Evolutionary conservation across 768 basidiomycete genomes (phyloP).

Genomic region (Boletus vinaceobasis): DNA sequence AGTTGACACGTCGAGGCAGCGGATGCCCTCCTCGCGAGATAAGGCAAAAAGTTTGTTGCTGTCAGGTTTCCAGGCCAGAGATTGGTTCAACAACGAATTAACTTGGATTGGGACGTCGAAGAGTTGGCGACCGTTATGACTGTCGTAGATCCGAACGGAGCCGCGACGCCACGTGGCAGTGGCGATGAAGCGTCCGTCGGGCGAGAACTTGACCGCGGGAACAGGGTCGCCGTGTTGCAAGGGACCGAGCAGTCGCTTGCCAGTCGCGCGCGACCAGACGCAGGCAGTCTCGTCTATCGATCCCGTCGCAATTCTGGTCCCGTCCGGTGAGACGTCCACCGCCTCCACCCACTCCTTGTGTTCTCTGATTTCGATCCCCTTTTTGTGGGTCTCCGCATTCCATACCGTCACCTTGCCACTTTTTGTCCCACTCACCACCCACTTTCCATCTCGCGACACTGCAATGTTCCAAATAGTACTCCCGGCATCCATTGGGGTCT

Average conservation of each 20-base stretch:
- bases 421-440: neutral
- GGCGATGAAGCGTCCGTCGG: neutral
- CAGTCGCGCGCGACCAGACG: neutral
- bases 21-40: neutral
- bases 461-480: neutral
- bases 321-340: neutral
- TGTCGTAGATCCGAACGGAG: neutral
- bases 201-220: neutral
- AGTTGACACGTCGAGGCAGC: neutral
- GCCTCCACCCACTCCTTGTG: rapidly evolving
- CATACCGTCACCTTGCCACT: neutral
- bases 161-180: neutral
- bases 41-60: neutral
- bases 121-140: neutral
- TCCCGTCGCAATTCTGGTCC: neutral
- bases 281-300: neutral
- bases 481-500: neutral
- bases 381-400: neutral
- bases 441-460: neutral
- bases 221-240: neutral
- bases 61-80: neutral
- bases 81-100: neutral
- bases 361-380: neutral
- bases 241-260: neutral
- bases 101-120: neutral